phyloP scores from a whole-genome alignment of 2,329 filamentous ascomycete species.

The Scleromitrula shiraiana region DNA sequence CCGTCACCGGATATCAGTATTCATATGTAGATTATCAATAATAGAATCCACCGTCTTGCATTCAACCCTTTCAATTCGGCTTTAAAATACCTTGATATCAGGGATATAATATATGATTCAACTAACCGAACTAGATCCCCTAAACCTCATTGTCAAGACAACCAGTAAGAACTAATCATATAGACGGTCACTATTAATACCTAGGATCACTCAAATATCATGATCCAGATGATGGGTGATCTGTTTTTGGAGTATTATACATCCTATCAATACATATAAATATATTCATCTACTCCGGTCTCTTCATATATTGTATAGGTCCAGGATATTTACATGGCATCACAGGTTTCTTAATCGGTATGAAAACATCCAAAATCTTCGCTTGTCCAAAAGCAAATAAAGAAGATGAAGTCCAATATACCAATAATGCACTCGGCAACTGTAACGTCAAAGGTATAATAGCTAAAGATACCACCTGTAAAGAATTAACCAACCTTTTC shows the following conservation, averaged over 20 bases:
- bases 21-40: no score
- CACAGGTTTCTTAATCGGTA: constrained; percentile 30
- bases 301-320: constrained; percentile 1
- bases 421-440: constrained; percentile 37
- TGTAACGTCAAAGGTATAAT: constrained; percentile 32
- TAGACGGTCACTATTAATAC: no score
- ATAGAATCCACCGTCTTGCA: no score
- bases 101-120: no score
- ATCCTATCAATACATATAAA: neutral
- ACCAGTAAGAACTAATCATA: no score
- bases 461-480: constrained; percentile 34
- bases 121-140: no score
- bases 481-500: constrained; percentile 21
- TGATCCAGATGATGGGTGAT: no score
- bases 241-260: no score
- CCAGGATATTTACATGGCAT: constrained; percentile 22
- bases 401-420: constrained; percentile 43
- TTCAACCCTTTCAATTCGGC: neutral
- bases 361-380: constrained; percentile 32
- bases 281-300: neutral
- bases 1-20: no score
- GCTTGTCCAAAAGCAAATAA: constrained; percentile 35
- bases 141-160: no score
- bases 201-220: no score
- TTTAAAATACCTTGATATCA: no score